These are phyloP conservation scores for Stachybotrys elegans DNA, from an alignment of 2,329 filamentous ascomycete species.

Conservation along the genomic window DNA sequence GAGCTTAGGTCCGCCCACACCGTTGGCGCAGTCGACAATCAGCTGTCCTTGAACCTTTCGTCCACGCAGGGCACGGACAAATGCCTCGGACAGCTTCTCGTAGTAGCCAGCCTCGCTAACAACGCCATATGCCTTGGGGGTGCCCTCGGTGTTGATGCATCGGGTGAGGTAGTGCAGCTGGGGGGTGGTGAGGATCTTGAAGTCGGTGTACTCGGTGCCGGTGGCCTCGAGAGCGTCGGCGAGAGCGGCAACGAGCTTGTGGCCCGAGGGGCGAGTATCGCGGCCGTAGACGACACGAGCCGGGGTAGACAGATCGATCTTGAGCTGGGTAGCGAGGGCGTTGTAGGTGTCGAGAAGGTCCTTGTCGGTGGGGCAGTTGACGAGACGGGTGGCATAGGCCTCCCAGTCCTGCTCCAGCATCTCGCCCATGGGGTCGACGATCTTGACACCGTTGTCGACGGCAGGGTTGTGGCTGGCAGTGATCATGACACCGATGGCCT, in stretches of 20 bases:
- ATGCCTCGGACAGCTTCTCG: constrained; percentile 81
- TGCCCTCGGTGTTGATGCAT: constrained; percentile 88
- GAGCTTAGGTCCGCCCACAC: constrained; percentile 90
- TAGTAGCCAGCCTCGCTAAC: constrained; percentile 92
- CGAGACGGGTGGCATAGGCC: constrained; percentile 77
- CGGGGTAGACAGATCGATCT: constrained; percentile 64
- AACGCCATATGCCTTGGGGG: constrained; percentile 80
- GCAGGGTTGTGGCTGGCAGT: constrained; percentile 91
- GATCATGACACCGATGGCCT: constrained; percentile 95
- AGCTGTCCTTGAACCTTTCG: constrained; percentile 69
- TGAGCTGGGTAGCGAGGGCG: constrained; percentile 67
- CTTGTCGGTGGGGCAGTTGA: constrained; percentile 75
- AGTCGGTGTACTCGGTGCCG: constrained; percentile 71
- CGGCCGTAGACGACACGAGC: constrained; percentile 84
- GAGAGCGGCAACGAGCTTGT: constrained; percentile 73
- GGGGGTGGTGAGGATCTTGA: constrained; percentile 90
- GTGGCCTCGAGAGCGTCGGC: constrained; percentile 74
- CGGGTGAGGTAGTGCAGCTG: constrained; percentile 96
- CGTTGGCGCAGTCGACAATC: constrained; percentile 93
- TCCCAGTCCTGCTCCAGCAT: constrained; percentile 98
- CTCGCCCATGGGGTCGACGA: constrained; percentile 95
- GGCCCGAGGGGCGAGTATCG: constrained; percentile 89
- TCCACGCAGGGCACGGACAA: constrained; percentile 75
- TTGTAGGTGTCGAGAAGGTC: constrained; percentile 72
- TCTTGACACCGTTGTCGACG: constrained; percentile 86